Base-by-base conservation (phyloP, 768 basidiomycete species). In the Basidioascus undulatus region DNA sequence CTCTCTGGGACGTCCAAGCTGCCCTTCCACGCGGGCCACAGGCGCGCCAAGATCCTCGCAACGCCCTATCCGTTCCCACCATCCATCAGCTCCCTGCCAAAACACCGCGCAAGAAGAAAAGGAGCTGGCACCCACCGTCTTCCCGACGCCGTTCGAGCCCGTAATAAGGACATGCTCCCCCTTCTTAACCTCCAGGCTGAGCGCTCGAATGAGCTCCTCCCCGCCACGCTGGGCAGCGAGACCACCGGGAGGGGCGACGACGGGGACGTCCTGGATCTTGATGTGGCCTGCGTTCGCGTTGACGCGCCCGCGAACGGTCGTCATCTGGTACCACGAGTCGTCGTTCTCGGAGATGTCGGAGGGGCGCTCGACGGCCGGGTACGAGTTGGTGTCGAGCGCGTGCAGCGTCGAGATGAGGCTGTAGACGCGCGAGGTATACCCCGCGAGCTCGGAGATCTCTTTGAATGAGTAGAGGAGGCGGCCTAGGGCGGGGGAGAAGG, bases 401-500 rank as follows among this genome's bases (percentile, higher is more conserved):
- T 89, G 80, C 5, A 89, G 62, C 1, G 80, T 77, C 6, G 86
- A 79, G 19, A 92, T 61, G 11, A 96, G 70, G 15, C 74, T 74
- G 61, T 87, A 92, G 11, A 96, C 65, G 34, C 89, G 71, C 23
- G 75, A 76, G 3, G 89, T 92, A 42, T 87, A 71, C 9, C 89
- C 89, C 5, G 84, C 83, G n/a, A 94, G 70, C 55, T 89, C 83
- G 19, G 92, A 71, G 6, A 94, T 62, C 51, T 94, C 89, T 54
- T 92, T 96, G 55, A 87, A 84, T 0, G 83, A 83, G 54, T 84
- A 87, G 87, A 96, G 94, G 35, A 94, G 61, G 26, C 89, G 68
- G n/a, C n/a, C n/a, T n/a, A n/a, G n/a, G n/a, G n/a, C n/a, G n/a
- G n/a, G n/a, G n/a, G n/a, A n/a, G n/a, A n/a, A n/a, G n/a, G n/a